These are phyloP conservation scores for Schizopora paradoxa DNA, from an alignment of 1,284 basidiomycete species.

Conservation along the genomic window DNA sequence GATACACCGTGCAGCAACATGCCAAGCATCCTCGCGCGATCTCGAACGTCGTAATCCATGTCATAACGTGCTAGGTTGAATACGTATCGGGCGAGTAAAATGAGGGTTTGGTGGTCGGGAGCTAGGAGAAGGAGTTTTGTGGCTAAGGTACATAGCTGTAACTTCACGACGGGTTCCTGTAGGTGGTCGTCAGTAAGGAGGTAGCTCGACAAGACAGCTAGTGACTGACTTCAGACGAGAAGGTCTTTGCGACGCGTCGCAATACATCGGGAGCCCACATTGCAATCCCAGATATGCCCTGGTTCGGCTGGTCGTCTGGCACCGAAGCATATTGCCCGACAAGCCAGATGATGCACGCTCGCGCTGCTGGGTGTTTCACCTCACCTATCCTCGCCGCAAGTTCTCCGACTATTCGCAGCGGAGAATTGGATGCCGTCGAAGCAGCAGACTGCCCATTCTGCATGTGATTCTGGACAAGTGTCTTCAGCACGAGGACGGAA, in stretches of 20 bases:
- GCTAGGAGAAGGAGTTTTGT: constrained; percentile 75
- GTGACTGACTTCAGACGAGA: constrained; percentile 56
- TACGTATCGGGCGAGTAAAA: constrained; percentile 63
- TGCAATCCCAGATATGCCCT: constrained; percentile 45
- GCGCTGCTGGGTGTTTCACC: constrained; percentile 71
- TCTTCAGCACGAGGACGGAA: constrained; percentile 80
- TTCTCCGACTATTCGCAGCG: constrained; percentile 64
- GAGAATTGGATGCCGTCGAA: constrained; percentile 36
- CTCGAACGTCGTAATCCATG: constrained; percentile 80
- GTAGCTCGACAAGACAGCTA: background rate
- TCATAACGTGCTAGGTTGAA: constrained; percentile 87
- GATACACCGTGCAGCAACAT: constrained; percentile 60
- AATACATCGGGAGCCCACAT: constrained; percentile 85
- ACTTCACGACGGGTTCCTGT: constrained; percentile 64
- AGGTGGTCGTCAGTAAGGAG: background rate
- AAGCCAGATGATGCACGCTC: constrained; percentile 85
- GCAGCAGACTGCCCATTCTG: constrained; percentile 27
- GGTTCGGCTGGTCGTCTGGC: constrained; percentile 21
- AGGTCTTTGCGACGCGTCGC: constrained; percentile 69
- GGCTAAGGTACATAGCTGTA: constrained; percentile 78
- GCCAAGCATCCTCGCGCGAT: constrained; percentile 77
- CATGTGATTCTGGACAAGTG: constrained; percentile 69
- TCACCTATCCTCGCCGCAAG: constrained; percentile 73
- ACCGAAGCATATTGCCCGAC: constrained; percentile 77
- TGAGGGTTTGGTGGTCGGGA: constrained; percentile 41